These are phyloP conservation scores for Mycothermus thermophilus DNA, from an alignment of 495 filamentous ascomycete species.

Conservation along the genomic window DNA sequence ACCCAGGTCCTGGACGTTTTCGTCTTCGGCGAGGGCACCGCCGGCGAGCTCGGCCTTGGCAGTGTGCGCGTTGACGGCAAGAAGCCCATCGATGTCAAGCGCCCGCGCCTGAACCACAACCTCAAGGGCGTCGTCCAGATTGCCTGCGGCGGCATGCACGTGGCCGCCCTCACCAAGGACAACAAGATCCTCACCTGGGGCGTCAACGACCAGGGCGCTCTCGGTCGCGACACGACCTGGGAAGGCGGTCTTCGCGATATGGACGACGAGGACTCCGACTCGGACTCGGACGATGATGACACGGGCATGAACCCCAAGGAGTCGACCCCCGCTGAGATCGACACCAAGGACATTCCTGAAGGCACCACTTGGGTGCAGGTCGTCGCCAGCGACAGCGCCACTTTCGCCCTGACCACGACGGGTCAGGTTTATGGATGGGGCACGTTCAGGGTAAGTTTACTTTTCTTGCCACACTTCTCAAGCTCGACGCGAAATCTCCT, in stretches of 20 bases:
- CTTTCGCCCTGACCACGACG: conserved; percentile 49
- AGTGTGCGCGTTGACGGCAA: conserved; percentile 29
- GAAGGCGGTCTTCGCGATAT: conserved; percentile 46
- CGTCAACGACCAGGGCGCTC: conserved; percentile 52
- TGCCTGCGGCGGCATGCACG: conserved; percentile 53
- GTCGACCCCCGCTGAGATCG: conserved; percentile 42
- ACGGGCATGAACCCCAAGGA: conserved; percentile 46
- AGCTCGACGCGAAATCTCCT: too few relatives aligned
- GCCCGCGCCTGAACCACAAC: conserved; percentile 40
- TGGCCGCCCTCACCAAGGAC: conserved; percentile 45
- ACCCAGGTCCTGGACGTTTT: conserved; percentile 34
- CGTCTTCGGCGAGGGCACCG: conserved; percentile 41
- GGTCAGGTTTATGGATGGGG: conserved; percentile 58
- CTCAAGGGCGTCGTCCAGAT: conserved; percentile 47
- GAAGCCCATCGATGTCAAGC: conserved; percentile 42
- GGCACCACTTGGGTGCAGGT: conserved; percentile 45
- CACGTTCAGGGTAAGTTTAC: conserved; percentile 44
- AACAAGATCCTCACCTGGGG: conserved; percentile 59
- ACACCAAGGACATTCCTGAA: conserved; percentile 29
- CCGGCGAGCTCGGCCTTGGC: conserved; percentile 42
- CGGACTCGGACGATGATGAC: conserved; percentile 25
- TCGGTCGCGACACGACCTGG: conserved; percentile 48
- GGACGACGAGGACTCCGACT: conserved; percentile 33
- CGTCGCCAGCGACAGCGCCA: conserved; percentile 48
- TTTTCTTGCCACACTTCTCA: neutral